These are phyloP conservation scores for Calocybe cyanea DNA, from an alignment of 768 basidiomycete species.

Conservation along the genomic window DNA sequence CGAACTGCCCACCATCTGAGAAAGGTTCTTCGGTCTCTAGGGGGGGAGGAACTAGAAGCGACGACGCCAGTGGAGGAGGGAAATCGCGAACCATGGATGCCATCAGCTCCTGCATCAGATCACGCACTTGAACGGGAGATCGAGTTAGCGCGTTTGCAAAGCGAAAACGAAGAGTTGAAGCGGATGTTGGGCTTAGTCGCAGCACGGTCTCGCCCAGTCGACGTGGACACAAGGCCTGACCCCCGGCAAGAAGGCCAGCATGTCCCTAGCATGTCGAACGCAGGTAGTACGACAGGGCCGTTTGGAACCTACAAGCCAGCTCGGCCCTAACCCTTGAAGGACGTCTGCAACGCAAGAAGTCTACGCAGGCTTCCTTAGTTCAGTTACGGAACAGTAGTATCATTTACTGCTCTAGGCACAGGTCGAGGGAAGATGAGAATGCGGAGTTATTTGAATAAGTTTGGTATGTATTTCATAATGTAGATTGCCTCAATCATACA, in stretches of 20 bases:
- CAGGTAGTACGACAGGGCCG: slow-evolving; percentile 29
- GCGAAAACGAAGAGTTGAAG: slow-evolving; percentile 81
- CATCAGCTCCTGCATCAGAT: slow-evolving; percentile 44
- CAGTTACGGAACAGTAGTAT: too few relatives aligned
- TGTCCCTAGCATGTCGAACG: slow-evolving; percentile 19
- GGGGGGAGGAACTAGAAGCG: slow-evolving; percentile 55
- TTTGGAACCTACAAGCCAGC: slow-evolving; percentile 42
- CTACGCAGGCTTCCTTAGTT: too few relatives aligned
- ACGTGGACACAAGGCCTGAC: slow-evolving; percentile 14
- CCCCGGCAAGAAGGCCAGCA: slow-evolving; percentile 20
- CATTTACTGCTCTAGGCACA: too few relatives aligned
- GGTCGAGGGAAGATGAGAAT: too few relatives aligned
- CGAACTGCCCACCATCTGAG: slow-evolving; percentile 70
- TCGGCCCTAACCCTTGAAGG: slow-evolving; percentile 19
- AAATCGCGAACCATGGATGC: slow-evolving; percentile 35
- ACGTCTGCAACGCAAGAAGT: too few relatives aligned
- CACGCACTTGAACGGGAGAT: slow-evolving; percentile 86
- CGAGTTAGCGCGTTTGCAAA: slow-evolving; percentile 82
- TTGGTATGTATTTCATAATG: too few relatives aligned
- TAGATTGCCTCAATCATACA: too few relatives aligned
- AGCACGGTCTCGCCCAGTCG: slow-evolving; percentile 22
- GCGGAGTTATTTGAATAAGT: too few relatives aligned
- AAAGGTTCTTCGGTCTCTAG: slow-evolving; percentile 60
- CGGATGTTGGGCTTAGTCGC: slow-evolving; percentile 58
- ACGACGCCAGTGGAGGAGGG: slow-evolving; percentile 29